These are phyloP conservation scores for Apostasia ramifera DNA, from an alignment of 106 monocot genomes.

Conservation along the genomic window DNA sequence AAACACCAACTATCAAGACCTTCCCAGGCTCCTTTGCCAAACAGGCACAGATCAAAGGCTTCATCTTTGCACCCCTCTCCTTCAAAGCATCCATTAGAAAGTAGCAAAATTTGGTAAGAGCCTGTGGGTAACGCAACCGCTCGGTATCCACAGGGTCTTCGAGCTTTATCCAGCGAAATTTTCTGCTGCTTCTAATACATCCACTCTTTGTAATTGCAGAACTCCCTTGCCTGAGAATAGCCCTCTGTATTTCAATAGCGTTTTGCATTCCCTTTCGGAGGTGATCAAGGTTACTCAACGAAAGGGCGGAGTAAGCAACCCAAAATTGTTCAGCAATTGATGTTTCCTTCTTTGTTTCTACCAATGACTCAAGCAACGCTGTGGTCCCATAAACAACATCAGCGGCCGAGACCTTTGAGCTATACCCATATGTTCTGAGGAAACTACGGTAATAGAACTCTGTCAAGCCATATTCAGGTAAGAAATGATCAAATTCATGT, in stretches of 20 bases:
- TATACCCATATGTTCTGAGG: conserved; percentile 68
- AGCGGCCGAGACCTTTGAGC: conserved; percentile 80
- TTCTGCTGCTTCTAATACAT: conserved; percentile 75
- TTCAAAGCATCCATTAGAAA: conserved; percentile 94
- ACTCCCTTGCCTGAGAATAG: conserved; percentile 88
- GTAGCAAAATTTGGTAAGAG: conserved; percentile 85
- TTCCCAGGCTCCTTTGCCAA: conserved; percentile 63
- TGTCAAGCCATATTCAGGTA: conserved; percentile 82
- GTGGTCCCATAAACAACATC: conserved; percentile 94
- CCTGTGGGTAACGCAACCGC: conserved; percentile 62
- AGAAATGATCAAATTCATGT: conserved; percentile 65
- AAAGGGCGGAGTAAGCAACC: conserved; percentile 82
- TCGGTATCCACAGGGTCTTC: conserved; percentile 80
- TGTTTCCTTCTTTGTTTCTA: conserved; percentile 21
- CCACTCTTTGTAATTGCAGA: conserved; percentile 86
- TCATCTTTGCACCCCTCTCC: conserved; percentile 92
- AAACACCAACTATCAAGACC: conserved; percentile 81
- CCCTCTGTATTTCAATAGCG: conserved; percentile 90
- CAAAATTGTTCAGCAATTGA: conserved; percentile 71
- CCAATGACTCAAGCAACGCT: conserved; percentile 67
- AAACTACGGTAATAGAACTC: conserved; percentile 91
- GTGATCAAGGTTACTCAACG: conserved; percentile 53
- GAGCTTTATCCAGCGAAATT: conserved; percentile 90
- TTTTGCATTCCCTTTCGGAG: conserved; percentile 79
- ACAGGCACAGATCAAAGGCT: conserved; percentile 86